Base-by-base conservation (phyloP, 2,329 filamentous ascomycete genomes). In the Fusarium irregulare region DNA sequence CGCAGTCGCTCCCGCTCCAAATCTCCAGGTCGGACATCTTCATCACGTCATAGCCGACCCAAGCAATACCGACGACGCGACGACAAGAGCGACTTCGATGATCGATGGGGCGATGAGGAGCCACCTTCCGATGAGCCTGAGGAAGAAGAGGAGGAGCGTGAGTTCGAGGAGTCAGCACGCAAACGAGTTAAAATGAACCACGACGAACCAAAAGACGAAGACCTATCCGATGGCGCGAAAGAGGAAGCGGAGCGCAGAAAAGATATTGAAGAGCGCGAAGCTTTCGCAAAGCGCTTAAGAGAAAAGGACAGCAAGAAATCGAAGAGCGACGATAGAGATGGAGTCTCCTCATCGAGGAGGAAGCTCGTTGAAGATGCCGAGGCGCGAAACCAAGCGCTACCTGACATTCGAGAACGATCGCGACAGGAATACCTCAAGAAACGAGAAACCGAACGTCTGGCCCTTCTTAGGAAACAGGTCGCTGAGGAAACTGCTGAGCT, bases 371-470 rank as follows among this genome's bases (percentile, higher is more conserved):
- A 80, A 11, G 90, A 94, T 77, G 85, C 90, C 6, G 86, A 87
- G 40, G 88, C 91, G 9, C 86, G 91, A 60, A 86, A 85, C 66
- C 89, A 90, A 11, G 92, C 92, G n/a, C 86, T 97, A 78, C 89
- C 91, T 4, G 94, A 97, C 66, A 81, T 98, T 20, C 88, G 96
- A 44, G 85, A 96, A 76, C 88, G 93, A 32, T 97, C 94, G 5
- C 89, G 96, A 65, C 94, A 98, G 77, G 91, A 96, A 71, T 99
- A 99, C 77, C 85, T 99, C 30, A 93, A 94, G 80, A 98, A 99
- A 83, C 88, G 96, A 68, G 94, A 98, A 78, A 85, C 91, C 0
- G 93, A 98, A 79, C 89, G 93, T 64, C 82, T 99, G 18, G 93
- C 93, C 0, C 82, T 99, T n/a, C 82, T 99, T 51, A 89, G 94